Evolutionary conservation across 1,139 yeast genomes (phyloP), one percentile per base, ranked within the genome.

Genomic region (Maudiozyma humilis): DNA sequence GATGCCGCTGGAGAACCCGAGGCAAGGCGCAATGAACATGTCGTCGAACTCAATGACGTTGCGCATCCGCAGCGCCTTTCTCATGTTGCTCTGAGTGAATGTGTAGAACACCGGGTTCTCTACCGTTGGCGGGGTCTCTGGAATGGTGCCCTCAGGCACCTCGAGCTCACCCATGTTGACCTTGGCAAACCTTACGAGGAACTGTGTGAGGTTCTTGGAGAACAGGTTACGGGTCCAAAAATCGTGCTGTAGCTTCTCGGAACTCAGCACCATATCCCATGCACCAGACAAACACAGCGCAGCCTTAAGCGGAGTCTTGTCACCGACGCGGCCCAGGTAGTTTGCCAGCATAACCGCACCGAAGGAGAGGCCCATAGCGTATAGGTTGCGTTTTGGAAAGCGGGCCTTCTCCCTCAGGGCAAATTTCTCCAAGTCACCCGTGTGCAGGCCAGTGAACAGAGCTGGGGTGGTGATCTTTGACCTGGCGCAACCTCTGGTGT

Each of bases 401-500:
- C 73, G 68, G 42, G 57, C 52, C 48, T 72, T 71, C 54, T 87
- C 70, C 45, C 66, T 63, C 42, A 73, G 72, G 32, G 79, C 59
- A 27, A 79, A 78, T 48, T 75, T 78, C 48, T 82, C 72, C 34
- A 88, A 61, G 63, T 89, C 97, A 38, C 73, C 77, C 1, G 89
- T 81, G 63, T 88, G 78, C 35, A 77, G 68, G 1, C 85, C 96
- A 53, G 79, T 77, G 67, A 84, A 89, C 46, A 88, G 68, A 54
- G 74, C 74, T 1, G 84, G 89, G 7, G 86, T 79, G 8, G 93
- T 77, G 52, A 89, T 68, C 55, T 79, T 79, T 6, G 95, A 78
- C 54, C 93, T 74, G 37, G 93, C 85, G 65, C 96, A 89, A 4
- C 96, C 96, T 54, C 97, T 72, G 16, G 84, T 72, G 60, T 86